phyloP scores from a whole-genome alignment of 768 basidiomycete species.

The Tulasnella sp. region DNA sequence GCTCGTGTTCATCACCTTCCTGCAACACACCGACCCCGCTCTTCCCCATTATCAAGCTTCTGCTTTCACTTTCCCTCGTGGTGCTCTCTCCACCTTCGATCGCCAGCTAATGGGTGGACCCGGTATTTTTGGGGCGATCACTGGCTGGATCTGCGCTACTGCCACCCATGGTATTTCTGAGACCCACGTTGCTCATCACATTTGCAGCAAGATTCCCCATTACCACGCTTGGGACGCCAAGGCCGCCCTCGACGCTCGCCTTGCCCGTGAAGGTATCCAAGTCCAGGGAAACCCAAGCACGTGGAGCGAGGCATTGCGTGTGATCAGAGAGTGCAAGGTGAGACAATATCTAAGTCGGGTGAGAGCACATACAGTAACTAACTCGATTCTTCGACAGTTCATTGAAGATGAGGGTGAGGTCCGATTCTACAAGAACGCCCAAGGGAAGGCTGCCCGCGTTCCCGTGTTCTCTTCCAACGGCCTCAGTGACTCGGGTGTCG shows the following conservation, averaged over 20 bases:
- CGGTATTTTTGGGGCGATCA: constrained; percentile 46
- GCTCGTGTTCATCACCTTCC: constrained; percentile 92
- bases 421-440: constrained; percentile 80
- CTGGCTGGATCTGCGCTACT: constrained; percentile 75
- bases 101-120: constrained; percentile 60
- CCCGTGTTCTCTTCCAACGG: constrained; percentile 50
- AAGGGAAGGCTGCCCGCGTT: constrained; percentile 59
- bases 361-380: neutral
- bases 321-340: constrained; percentile 67
- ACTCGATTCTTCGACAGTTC: constrained; percentile 35
- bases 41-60: constrained; percentile 86
- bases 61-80: constrained; percentile 87
- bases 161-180: constrained; percentile 89
- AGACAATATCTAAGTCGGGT: neutral
- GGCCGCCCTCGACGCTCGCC: constrained; percentile 65
- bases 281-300: constrained; percentile 64
- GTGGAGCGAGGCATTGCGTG: constrained; percentile 69
- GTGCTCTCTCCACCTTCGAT: constrained; percentile 85
- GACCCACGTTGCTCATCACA: constrained; percentile 87
- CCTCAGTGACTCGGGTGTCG: constrained; percentile 56
- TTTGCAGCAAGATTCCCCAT: constrained; percentile 92
- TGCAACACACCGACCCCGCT: constrained; percentile 94
- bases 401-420: constrained; percentile 91
- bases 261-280: constrained; percentile 47
- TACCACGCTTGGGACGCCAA: constrained; percentile 92